Conservation (phyloP, 768 basidiomycete genomes). For the Mycena leptocephala region DNA sequence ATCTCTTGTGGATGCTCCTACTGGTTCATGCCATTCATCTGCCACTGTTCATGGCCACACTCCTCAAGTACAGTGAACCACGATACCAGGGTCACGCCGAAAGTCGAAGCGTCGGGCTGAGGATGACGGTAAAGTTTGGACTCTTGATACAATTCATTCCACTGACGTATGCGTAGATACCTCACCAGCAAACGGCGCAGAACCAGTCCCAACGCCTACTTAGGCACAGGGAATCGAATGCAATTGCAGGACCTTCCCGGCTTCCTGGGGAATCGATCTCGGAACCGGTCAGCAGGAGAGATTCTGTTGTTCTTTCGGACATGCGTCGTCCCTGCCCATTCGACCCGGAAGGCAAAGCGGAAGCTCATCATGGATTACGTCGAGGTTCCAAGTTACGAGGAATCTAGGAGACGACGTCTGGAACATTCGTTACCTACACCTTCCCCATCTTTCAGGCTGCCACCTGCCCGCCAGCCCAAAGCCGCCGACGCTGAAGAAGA, state of each 20-base stretch:
- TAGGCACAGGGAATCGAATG: constrained; percentile 1
- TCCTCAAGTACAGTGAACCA: background rate
- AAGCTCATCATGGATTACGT: constrained; percentile 46
- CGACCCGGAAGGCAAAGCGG: constrained; percentile 31
- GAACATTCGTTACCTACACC: constrained; percentile 38
- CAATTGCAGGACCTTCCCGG: constrained; percentile 31
- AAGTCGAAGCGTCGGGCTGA: constrained; percentile 16
- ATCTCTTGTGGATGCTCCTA: background rate
- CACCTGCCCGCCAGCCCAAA: constrained; percentile 7
- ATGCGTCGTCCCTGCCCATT: constrained; percentile 42
- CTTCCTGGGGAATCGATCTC: constrained; percentile 41
- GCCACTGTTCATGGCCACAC: background rate
- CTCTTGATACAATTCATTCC: background rate
- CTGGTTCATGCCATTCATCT: constrained; percentile 8
- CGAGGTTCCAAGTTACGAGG: constrained; percentile 42
- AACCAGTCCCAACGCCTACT: background rate
- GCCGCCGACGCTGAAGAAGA: constrained; percentile 27
- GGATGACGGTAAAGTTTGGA: constrained; percentile 1
- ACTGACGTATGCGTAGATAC: background rate
- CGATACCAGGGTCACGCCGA: background rate
- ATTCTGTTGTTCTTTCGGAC: constrained; percentile 38
- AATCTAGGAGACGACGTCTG: constrained; percentile 4
- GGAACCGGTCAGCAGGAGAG: constrained; percentile 45
- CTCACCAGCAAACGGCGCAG: constrained; percentile 15
- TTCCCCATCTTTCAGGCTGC: constrained; percentile 35